Evolutionary conservation across 2,329 filamentous ascomycete genomes (phyloP).

Genomic region (Fusarium sp.): DNA sequence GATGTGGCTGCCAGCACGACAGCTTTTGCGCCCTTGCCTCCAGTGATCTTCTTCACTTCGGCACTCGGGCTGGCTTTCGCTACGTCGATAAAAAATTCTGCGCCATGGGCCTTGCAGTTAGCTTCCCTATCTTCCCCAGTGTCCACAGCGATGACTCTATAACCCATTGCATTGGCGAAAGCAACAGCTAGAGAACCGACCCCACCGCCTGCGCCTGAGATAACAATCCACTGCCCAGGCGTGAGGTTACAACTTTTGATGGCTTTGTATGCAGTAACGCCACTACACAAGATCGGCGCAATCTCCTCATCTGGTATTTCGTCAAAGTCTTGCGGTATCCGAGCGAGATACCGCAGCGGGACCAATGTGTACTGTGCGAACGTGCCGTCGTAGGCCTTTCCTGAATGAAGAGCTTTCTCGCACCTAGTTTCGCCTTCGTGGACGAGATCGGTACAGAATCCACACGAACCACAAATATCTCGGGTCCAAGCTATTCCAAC

Average conservation of each 20-base stretch:
- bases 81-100: conserved; percentile 58
- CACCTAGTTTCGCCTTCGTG: conserved; percentile 57
- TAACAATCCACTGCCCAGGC: conserved; percentile 56
- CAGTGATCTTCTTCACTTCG: conserved; percentile 31
- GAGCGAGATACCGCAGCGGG: conserved; percentile 54
- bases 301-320: conserved; percentile 55
- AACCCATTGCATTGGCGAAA: conserved; percentile 60
- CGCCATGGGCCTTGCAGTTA: conserved; percentile 53
- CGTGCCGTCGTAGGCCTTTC: conserved; percentile 54
- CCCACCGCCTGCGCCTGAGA: conserved; percentile 59
- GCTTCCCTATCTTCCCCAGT: conserved; percentile 52
- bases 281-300: conserved; percentile 61
- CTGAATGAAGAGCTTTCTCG: conserved; percentile 52
- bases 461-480: conserved; percentile 56
- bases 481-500: conserved; percentile 60
- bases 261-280: conserved; percentile 61
- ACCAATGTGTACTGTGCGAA: conserved; percentile 59
- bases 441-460: conserved; percentile 50
- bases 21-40: conserved; percentile 42
- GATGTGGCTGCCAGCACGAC: conserved; percentile 54
- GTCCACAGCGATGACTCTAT: conserved; percentile 58
- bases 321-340: conserved; percentile 40
- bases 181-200: conserved; percentile 58
- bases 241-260: conserved; percentile 53
- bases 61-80: background rate